Evolutionary conservation across 2,329 filamentous ascomycete species (phyloP).

Genomic region (Trichoderma breve): DNA sequence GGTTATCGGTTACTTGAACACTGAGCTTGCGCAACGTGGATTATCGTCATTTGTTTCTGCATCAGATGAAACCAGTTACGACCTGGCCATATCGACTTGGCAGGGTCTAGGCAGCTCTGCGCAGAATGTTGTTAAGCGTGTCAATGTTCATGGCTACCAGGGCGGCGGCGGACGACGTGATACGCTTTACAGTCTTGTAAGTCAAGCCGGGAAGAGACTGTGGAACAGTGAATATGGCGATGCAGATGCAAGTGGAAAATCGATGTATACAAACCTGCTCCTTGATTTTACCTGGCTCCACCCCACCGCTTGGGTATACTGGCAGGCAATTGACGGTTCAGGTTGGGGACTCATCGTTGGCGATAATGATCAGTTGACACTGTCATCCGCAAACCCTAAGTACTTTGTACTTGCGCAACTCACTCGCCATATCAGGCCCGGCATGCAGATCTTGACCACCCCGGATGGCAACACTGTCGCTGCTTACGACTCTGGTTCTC

Average conservation of each 20-base stretch:
- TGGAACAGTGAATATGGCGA: conserved; percentile 2
- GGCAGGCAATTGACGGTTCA: conserved; percentile 1
- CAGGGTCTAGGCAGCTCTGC: neutral
- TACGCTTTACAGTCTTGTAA: neutral
- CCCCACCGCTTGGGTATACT: conserved; percentile 11
- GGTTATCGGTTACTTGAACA: neutral
- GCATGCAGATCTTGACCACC: conserved; percentile 6
- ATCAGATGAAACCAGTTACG: neutral
- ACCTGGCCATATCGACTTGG: conserved; percentile 1
- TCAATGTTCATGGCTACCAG: conserved; percentile 11
- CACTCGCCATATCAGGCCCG: conserved; percentile 1
- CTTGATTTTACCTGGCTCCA: conserved; percentile 8
- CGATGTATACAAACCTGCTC: neutral
- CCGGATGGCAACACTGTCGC: neutral
- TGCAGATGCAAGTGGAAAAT: neutral
- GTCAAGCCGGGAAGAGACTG: neutral
- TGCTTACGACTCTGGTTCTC: neutral
- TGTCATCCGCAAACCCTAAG: neutral
- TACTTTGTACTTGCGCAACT: conserved; percentile 9
- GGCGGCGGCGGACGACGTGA: neutral
- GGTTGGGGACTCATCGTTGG: conserved; percentile 7
- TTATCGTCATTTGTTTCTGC: conserved; percentile 3
- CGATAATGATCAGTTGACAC: conserved; percentile 1
- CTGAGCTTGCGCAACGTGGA: neutral
- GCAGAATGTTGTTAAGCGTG: neutral